Evolutionary conservation across 352 stramenopile genomes (phyloP).

Genomic region (Phytophthora pisi): DNA sequence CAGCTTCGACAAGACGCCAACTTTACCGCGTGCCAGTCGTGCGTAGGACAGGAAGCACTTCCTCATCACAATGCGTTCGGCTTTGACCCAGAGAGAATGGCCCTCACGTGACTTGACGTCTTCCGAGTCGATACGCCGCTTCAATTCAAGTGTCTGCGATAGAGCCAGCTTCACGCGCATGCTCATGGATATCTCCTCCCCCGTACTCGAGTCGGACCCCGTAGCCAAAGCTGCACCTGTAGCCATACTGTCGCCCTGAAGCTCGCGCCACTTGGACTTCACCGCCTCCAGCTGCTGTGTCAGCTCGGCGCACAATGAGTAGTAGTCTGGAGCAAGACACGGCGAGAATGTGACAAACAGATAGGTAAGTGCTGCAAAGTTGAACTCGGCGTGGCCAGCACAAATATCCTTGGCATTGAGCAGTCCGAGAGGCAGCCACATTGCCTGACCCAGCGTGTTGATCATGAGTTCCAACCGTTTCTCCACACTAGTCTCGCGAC

Average conservation of each 20-base stretch:
- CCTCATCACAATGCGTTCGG: conserved; percentile 69
- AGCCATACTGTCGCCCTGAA: conserved; percentile 34
- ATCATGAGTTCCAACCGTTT: conserved; percentile 78
- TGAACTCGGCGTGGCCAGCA: conserved; percentile 75
- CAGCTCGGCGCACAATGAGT: conserved; percentile 54
- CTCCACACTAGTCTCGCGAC: conserved; percentile 48
- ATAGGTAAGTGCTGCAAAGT: conserved; percentile 75
- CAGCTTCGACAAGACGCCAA: conserved; percentile 61
- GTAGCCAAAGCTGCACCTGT: conserved; percentile 2
- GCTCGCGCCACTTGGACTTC: conserved; percentile 69
- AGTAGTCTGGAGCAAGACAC: conserved; percentile 54
- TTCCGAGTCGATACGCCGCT: conserved; percentile 64
- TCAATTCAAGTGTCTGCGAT: conserved; percentile 78
- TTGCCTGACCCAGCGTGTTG: conserved; percentile 66
- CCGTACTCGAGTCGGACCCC: conserved; percentile 4
- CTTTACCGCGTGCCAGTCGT: conserved; percentile 62
- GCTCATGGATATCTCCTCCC: conserved; percentile 43
- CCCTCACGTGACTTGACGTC: conserved; percentile 65
- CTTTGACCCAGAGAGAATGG: conserved; percentile 74
- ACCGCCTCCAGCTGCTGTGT: conserved; percentile 56
- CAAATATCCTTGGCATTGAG: conserved; percentile 72
- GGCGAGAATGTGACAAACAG: conserved; percentile 73
- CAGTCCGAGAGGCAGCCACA: conserved; percentile 71
- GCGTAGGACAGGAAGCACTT: conserved; percentile 83
- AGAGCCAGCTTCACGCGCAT: conserved; percentile 72